Percentiles rank a stretch among this genome's conserved stretches.
phyloP scores from a whole-genome alignment of 2,329 filamentous ascomycete species.

The Trichoderma sp. region DNA sequence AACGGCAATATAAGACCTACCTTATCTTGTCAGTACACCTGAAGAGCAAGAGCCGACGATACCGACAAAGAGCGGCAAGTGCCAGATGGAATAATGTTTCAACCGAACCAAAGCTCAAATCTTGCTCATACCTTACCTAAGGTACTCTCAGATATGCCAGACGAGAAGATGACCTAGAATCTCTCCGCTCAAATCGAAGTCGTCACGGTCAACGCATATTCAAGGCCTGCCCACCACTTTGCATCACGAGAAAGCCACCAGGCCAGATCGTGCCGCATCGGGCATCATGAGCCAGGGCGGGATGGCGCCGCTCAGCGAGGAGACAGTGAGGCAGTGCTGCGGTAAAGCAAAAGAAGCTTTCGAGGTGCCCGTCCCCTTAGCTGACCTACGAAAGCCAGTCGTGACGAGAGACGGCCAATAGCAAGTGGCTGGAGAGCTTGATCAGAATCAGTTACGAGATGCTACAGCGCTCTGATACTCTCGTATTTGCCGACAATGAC shows the following conservation, averaged over 20 bases:
- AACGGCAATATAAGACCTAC: no score
- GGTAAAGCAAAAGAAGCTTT: slow-evolving; percentile 7
- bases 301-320: slow-evolving; percentile 10
- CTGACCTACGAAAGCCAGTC: background rate
- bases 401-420: background rate
- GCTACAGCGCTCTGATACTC: background rate
- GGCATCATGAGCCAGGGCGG: slow-evolving; percentile 2
- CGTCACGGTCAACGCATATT: background rate
- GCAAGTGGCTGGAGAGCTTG: slow-evolving; percentile 12
- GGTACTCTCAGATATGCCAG: no score
- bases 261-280: background rate
- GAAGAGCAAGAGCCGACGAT: no score
- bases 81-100: no score
- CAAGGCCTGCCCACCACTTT: background rate
- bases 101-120: no score
- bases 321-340: slow-evolving; percentile 20
- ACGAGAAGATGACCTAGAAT: background rate
- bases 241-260: slow-evolving; percentile 11
- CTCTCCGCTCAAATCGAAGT: background rate
- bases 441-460: background rate
- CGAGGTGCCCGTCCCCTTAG: slow-evolving; percentile 1
- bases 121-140: no score
- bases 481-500: background rate
- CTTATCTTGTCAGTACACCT: no score
- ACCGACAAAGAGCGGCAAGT: background rate